Evolutionary conservation across 2,329 filamentous ascomycete species (phyloP).

Genomic region (Ceratocystiopsis brevicomis): DNA sequence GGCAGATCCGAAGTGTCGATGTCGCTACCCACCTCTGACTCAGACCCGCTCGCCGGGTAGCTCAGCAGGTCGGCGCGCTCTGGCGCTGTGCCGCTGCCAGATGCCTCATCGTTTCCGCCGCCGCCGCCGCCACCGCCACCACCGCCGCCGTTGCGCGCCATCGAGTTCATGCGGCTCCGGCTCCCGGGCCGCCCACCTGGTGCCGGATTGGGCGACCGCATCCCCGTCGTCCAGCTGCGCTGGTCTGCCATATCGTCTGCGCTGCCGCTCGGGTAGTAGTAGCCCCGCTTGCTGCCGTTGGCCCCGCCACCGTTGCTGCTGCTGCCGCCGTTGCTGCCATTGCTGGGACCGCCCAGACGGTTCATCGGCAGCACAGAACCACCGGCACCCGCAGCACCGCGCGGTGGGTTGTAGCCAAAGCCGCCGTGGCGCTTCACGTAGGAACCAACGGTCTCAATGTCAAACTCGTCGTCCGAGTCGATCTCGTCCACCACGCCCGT

Average conservation of each 20-base stretch:
- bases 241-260: conserved; percentile 12
- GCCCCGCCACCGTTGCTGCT: conserved; percentile 9
- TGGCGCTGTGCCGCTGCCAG: conserved; percentile 19
- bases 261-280: conserved; percentile 7
- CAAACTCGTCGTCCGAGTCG: conserved; percentile 95
- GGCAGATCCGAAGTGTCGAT: conserved; percentile 49
- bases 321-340: conserved; percentile 3
- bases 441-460: conserved; percentile 63
- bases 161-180: conserved; percentile 32
- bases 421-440: conserved; percentile 69
- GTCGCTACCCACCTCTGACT: conserved; percentile 43
- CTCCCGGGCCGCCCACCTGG: conserved; percentile 22
- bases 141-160: conserved; percentile 8
- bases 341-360: conserved; percentile 21
- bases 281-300: conserved; percentile 9
- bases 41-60: conserved; percentile 25
- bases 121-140: neutral
- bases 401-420: conserved; percentile 58
- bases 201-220: conserved; percentile 27
- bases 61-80: conserved; percentile 40
- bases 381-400: conserved; percentile 8
- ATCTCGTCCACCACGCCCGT: conserved; percentile 94
- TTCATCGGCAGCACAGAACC: conserved; percentile 38
- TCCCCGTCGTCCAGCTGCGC: conserved; percentile 33
- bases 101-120: too few relatives aligned